phyloP scores from a whole-genome alignment of 2,329 filamentous ascomycete genomes.

The Xylaria sp. region DNA sequence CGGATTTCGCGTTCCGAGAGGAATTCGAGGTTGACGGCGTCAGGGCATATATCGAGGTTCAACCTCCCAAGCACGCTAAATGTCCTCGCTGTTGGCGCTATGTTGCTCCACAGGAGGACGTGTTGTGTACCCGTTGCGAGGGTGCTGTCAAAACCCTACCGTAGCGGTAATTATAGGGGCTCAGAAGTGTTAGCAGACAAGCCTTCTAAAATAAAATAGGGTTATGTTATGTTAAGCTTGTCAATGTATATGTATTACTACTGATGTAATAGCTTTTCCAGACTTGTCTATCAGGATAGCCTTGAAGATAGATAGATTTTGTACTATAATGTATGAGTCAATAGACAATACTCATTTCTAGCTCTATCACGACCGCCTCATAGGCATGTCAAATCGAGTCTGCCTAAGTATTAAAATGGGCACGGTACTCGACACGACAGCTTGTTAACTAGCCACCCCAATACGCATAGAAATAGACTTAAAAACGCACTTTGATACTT shows the following conservation, averaged over 20 bases:
- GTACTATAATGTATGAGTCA: constrained; percentile 26
- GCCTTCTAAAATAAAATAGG: too few relatives aligned
- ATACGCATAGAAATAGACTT: too few relatives aligned
- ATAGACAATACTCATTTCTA: constrained; percentile 27
- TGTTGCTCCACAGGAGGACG: constrained; percentile 71
- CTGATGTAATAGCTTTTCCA: background rate
- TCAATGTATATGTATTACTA: background rate
- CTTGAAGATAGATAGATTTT: background rate
- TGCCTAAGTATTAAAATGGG: too few relatives aligned
- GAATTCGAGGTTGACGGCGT: constrained; percentile 55
- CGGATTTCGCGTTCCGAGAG: constrained; percentile 49
- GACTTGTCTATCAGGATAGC: background rate
- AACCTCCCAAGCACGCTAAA: constrained; percentile 69
- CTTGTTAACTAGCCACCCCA: too few relatives aligned
- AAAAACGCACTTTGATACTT: too few relatives aligned
- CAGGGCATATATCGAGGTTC: constrained; percentile 55
- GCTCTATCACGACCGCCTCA: background rate
- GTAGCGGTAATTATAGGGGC: too few relatives aligned
- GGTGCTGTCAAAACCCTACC: constrained; percentile 61
- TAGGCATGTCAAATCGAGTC: too few relatives aligned
- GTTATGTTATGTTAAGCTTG: background rate
- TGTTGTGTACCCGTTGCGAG: constrained; percentile 78
- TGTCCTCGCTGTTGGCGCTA: constrained; percentile 93
- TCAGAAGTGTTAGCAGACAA: too few relatives aligned
- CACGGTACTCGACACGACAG: too few relatives aligned